Evolutionary conservation across 257 asterid species (phyloP), one percentile per base, ranked within the genome.

Genomic region (Phtheirospermum japonicum): DNA sequence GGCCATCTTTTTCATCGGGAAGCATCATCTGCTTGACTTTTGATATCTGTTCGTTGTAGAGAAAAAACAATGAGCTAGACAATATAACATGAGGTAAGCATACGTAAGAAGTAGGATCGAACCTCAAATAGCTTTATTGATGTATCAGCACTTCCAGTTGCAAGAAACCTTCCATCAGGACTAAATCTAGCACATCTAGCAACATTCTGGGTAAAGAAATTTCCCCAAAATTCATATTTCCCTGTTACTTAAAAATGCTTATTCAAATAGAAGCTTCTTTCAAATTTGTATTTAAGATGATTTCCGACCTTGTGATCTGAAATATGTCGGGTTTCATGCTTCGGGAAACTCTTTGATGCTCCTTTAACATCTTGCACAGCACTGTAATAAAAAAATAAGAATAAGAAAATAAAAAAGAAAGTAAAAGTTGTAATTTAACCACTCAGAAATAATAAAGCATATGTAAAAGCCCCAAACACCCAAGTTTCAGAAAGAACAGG

Each of bases 161-260:
- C 96, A 79, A 88, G 80, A 77, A 80, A 83, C 76, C 86, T 84
- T 72, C 96, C 95, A 77, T 88, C 96, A 20, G 86, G 89, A 68
- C 96, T 88, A 60, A 85, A 88, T 75, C 88, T 85, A 73, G 95
- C 96, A 72, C 95, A 88, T 74, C 90, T 82, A 39, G 90, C 92
- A 28, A 75, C 85, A 74, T 77, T 85, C 96, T 88, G 55, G 59
- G 65, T 45, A 58, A 67, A 23, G 49, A 7, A 71, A 16, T 57
- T 51, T 33, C 57, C 16, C 4, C 19, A 51, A 16, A 60, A 56
- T 40, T 59, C 26, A 67, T 67, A 43, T 28, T 58, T 63, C n/a
- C 18, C 64, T 32, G 51, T 60, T 57, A 33, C 42, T 39, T 39
- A 26, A n/a, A 36, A 53, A 19, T 49, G 43, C 16, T 59, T 31